A percentile compares a stretch with the other conserved stretches of the same genome.
phyloP scores from a whole-genome alignment of 495 filamentous ascomycete genomes.

The Penicillium crystallinum region DNA sequence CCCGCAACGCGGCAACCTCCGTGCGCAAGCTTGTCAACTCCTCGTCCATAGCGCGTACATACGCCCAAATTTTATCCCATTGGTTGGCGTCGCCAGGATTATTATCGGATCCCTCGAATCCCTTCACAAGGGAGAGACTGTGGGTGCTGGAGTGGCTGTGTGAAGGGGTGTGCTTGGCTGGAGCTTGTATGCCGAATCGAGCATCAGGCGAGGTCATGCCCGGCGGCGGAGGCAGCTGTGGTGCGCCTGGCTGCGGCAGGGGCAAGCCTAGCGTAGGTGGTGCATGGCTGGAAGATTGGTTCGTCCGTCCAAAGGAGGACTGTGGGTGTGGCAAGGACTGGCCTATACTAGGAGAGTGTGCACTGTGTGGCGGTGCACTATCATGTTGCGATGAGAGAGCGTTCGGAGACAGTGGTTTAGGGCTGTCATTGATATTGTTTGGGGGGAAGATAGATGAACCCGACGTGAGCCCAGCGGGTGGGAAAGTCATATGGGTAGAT shows the following conservation, averaged over 20 bases:
- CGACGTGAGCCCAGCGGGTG: conserved; percentile 38
- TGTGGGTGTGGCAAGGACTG: conserved; percentile 58
- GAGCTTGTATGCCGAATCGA: conserved; percentile 37
- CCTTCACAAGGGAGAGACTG: conserved; percentile 26
- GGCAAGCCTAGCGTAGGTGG: conserved; percentile 31
- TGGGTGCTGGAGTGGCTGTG: conserved; percentile 42
- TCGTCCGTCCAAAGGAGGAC: conserved; percentile 55
- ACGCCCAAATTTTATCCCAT: conserved; percentile 42
- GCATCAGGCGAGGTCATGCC: conserved; percentile 44
- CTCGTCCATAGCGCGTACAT: conserved; percentile 41
- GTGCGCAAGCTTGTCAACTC: conserved; percentile 33
- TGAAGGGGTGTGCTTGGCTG: conserved; percentile 29
- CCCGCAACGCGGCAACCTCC: conserved; percentile 37
- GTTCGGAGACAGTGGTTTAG: conserved; percentile 78
- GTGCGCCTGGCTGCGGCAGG: conserved; percentile 35
- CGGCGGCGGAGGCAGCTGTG: conserved; percentile 50
- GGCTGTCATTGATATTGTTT: conserved; percentile 75
- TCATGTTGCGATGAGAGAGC: conserved; percentile 56
- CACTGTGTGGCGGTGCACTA: conserved; percentile 46
- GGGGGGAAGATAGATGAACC: conserved; percentile 62
- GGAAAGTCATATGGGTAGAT: conserved; percentile 40
- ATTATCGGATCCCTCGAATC: conserved; percentile 21
- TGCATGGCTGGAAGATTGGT: conserved; percentile 24
- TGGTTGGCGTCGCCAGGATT: conserved; percentile 24
- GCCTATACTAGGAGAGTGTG: conserved; percentile 65